Evolutionary conservation across 1,284 basidiomycete species (phyloP).

Genomic region (Ustilago xerochloae): DNA sequence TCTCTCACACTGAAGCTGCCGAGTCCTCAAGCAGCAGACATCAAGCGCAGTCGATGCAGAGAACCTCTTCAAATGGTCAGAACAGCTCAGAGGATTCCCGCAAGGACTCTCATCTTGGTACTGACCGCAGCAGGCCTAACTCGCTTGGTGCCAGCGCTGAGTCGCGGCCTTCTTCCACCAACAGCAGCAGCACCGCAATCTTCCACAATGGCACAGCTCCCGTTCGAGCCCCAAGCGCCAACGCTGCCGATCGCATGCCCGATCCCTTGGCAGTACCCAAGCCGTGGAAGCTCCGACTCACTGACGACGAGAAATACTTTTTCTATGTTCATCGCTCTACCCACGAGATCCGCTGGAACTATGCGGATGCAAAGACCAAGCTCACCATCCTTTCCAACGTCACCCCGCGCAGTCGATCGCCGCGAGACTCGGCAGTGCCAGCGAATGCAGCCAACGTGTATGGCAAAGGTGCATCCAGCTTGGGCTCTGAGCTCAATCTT

Average conservation of each 20-base stretch:
- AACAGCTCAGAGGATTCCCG: conserved; percentile 31
- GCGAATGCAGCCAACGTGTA: background rate
- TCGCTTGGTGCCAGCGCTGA: conserved; percentile 22
- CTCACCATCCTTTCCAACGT: conserved; percentile 43
- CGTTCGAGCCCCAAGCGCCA: conserved; percentile 32
- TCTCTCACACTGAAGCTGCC: background rate
- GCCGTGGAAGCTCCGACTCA: conserved; percentile 48
- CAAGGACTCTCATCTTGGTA: conserved; percentile 77
- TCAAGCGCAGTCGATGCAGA: conserved; percentile 22
- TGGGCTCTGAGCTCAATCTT: conserved; percentile 14
- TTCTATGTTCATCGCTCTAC: conserved; percentile 48
- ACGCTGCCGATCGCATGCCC: conserved; percentile 43
- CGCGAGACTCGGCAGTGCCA: conserved; percentile 3
- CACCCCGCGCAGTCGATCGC: conserved; percentile 33
- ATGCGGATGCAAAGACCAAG: conserved; percentile 44
- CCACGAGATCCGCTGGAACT: conserved; percentile 47
- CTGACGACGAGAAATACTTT: conserved; percentile 52
- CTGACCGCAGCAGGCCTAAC: conserved; percentile 19
- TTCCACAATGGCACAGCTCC: conserved; percentile 30
- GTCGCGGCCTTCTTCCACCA: conserved; percentile 32
- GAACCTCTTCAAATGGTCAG: conserved; percentile 18
- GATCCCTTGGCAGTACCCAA: conserved; percentile 37
- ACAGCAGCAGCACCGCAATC: conserved; percentile 44
- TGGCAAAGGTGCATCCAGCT: conserved; percentile 1
- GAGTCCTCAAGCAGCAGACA: conserved; percentile 7